Conservation (phyloP, 192 early-diverging fungal species). For the Backusella liffmaniae region DNA sequence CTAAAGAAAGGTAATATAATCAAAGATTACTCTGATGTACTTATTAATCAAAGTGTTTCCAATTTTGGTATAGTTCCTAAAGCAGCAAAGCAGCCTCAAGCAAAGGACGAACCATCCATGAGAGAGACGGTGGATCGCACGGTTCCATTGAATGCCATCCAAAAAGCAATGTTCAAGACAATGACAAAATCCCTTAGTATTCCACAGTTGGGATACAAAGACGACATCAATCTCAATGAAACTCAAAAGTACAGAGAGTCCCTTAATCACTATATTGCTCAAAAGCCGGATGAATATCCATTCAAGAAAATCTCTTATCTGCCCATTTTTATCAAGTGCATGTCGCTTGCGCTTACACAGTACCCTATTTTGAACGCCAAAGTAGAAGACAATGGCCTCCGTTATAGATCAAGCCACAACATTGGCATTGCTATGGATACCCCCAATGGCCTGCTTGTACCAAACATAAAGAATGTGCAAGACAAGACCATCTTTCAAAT, state of each 20-base stretch:
- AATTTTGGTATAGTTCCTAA: not conserved
- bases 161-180: slow-evolving; percentile 97
- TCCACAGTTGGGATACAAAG: slow-evolving; percentile 94
- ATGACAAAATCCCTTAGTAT: slow-evolving; percentile 94
- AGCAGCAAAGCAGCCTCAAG: not conserved
- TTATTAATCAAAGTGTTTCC: not conserved
- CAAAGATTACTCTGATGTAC: not conserved
- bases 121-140: slow-evolving; percentile 15
- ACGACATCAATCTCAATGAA: slow-evolving; percentile 84
- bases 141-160: slow-evolving; percentile 76
- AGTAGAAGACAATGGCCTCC: slow-evolving; percentile 51
- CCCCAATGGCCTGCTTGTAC: slow-evolving; percentile 88
- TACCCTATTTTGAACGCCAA: slow-evolving; percentile 90
- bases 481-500: slow-evolving; percentile 85
- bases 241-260: slow-evolving; percentile 60
- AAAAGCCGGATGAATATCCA: slow-evolving; percentile 41
- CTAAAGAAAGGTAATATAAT: slow-evolving; percentile 13
- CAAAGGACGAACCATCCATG: not conserved
- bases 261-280: slow-evolving; percentile 66
- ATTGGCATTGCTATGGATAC: slow-evolving; percentile 98
- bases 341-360: slow-evolving; percentile 74
- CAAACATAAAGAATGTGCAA: slow-evolving; percentile 92
- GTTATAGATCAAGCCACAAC: slow-evolving; percentile 80
- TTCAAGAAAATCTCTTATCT: slow-evolving; percentile 87
- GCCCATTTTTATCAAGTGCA: slow-evolving; percentile 95